Conservation (phyloP, 257 asterid genomes). For the Euphrasia confusa region DNA sequence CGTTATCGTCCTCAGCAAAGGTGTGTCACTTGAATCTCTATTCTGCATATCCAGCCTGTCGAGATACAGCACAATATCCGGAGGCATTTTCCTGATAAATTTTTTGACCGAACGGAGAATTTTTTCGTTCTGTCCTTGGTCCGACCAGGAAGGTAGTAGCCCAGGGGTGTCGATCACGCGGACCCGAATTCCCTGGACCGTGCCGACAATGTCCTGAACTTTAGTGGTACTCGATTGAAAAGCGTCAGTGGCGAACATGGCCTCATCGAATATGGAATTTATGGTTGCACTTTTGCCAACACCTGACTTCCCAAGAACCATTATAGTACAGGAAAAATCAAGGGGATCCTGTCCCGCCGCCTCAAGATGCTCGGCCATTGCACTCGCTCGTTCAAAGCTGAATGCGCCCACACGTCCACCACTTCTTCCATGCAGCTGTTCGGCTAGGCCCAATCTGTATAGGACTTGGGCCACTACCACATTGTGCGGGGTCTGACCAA, state of each 20-base stretch:
- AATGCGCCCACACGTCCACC: conserved; percentile 79
- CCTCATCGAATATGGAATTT: conserved; percentile 86
- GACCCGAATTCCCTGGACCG: conserved; percentile 90
- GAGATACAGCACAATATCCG: conserved; percentile 89
- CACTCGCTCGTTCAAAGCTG: conserved; percentile 97
- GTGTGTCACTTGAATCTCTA: conserved; percentile 83
- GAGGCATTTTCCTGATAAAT: conserved; percentile 78
- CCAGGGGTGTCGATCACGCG: conserved; percentile 97
- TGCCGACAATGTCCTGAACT: conserved; percentile 97
- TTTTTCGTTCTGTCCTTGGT: conserved; percentile 85
- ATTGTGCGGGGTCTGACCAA: conserved; percentile 94
- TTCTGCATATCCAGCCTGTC: conserved; percentile 94
- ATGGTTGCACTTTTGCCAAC: conserved; percentile 98
- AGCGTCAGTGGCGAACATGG: conserved; percentile 75
- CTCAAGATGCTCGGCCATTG: conserved; percentile 97
- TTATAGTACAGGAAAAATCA: conserved; percentile 91
- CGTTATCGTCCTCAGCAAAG: conserved; percentile 77
- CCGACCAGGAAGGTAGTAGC: conserved; percentile 91
- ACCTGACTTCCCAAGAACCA: conserved; percentile 97
- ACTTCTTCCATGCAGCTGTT: conserved; percentile 86
- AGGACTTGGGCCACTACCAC: conserved; percentile 95
- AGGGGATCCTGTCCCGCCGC: conserved; percentile 86
- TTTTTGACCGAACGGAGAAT: conserved; percentile 70
- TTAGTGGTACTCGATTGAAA: conserved; percentile 76
- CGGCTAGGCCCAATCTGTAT: conserved; percentile 92